Evolutionary conservation across 176 grass and related monocot species (phyloP).

Genomic region (Chloris gayana): DNA sequence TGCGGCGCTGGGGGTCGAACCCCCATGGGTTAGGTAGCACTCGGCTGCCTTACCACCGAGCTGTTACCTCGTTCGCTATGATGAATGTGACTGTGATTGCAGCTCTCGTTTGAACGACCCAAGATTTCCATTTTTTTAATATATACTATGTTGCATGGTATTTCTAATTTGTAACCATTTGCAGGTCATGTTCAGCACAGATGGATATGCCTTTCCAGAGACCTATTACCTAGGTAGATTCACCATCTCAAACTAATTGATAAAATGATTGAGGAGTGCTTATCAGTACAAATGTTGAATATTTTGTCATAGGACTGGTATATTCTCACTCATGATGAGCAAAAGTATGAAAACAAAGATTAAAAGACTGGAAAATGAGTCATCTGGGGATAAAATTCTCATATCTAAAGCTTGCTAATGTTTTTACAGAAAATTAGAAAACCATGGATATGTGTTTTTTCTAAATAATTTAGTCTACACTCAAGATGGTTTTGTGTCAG

Average conservation of each 20-base stretch:
- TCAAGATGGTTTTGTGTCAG: not conserved
- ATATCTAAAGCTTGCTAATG: not conserved
- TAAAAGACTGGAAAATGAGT: not conserved
- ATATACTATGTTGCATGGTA: slow-evolving; percentile 22
- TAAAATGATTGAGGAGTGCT: slow-evolving; percentile 5
- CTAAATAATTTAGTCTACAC: not conserved
- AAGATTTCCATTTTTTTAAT: slow-evolving; percentile 25
- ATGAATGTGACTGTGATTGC: not conserved
- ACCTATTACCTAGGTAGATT: slow-evolving; percentile 89
- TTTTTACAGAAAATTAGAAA: not conserved
- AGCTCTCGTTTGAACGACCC: not conserved
- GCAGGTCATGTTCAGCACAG: slow-evolving; percentile 97
- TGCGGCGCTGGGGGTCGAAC: no score
- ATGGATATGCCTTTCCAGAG: slow-evolving; percentile 99
- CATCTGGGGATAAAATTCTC: slow-evolving; percentile 2
- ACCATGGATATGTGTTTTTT: not conserved
- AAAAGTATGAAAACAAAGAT: slow-evolving; percentile 1
- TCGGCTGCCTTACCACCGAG: no score
- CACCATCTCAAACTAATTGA: slow-evolving; percentile 21
- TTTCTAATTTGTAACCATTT: slow-evolving; percentile 48
- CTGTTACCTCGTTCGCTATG: no score
- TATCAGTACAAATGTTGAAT: slow-evolving; percentile 22
- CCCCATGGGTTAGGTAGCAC: no score
- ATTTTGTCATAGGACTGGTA: not conserved
- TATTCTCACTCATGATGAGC: slow-evolving; percentile 9